A percentile compares a stretch with the other conserved stretches of the same genome.
These are phyloP conservation scores for Geranium brycei DNA, from an alignment of 345 rosid genomes.

Conservation along the genomic window DNA sequence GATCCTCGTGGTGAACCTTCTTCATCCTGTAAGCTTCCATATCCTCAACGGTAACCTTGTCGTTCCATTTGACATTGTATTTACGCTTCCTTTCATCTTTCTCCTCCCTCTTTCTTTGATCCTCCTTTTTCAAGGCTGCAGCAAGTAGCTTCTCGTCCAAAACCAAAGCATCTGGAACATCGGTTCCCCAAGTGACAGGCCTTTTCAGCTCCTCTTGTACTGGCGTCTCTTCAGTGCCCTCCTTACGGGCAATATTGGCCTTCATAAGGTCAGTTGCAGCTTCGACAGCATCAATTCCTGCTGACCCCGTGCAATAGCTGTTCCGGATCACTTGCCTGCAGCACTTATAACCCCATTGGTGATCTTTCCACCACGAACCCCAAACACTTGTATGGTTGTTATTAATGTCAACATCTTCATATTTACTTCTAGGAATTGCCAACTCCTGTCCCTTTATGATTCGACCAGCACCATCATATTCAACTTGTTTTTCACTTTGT, in stretches of 20 bases:
- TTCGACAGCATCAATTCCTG: constrained; percentile 76
- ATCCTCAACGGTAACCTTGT: constrained; percentile 60
- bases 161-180: constrained; percentile 52
- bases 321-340: constrained; percentile 61
- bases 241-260: constrained; percentile 49
- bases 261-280: constrained; percentile 61
- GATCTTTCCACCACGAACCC: constrained; percentile 95
- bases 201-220: constrained; percentile 45
- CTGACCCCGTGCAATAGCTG: constrained; percentile 69
- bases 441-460: constrained; percentile 56
- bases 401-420: constrained; percentile 43
- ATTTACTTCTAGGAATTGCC: constrained; percentile 49
- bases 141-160: constrained; percentile 48
- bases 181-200: constrained; percentile 74
- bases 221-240: constrained; percentile 28
- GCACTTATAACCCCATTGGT: constrained; percentile 79
- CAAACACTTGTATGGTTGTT: constrained; percentile 59
- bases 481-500: constrained; percentile 64
- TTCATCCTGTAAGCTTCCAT: constrained; percentile 82
- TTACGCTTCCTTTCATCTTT: constrained; percentile 58
- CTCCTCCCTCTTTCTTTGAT: constrained; percentile 33
- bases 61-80: constrained; percentile 43
- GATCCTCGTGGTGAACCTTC: constrained; percentile 58
- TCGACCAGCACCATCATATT: constrained; percentile 69
- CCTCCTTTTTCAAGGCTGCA: constrained; percentile 65